Base-by-base conservation (phyloP, 192 early-diverging fungal species). In the Podila epigama region DNA sequence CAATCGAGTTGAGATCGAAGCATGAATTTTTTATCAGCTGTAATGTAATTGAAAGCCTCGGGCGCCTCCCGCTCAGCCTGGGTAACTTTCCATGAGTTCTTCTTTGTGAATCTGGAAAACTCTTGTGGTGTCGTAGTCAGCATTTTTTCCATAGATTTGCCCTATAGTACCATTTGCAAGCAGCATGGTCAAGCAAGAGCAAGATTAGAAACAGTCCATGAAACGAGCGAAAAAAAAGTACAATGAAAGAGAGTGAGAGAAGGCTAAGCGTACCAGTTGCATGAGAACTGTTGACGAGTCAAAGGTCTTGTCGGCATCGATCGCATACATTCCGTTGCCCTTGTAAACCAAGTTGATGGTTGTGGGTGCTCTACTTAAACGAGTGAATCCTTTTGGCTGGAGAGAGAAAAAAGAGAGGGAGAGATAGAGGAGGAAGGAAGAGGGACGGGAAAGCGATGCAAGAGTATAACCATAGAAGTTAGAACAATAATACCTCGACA, bases 1-100 rank as follows among this genome's bases (percentile, higher is more conserved):
- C 94, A 96, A 81, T 98, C 96, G 36, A 98, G 73, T 79, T 98
- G 96, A 25, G 95, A 91, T 40, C 96, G 90, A 53, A 98, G 80
- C 37, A 97, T 63, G 69, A 98, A 90, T 12, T 89, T 84, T 0
- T 22, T 15, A 53, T 85, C 91, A 55, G 87, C 69, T 8, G 75
- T 56, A 42, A 84, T 86, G 69, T 92, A 93, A 42, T 89, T 87
- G 71, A 89, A 94, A 42, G 88, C 84, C 63, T 95, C 92, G 6
- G 85, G 87, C 27, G 81, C 80, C 2, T 79, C 34, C 27, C 68
- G 69, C 48, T 85, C 80, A 22, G 69, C 58, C 29, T 78, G 61
- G 13, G 80, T 58, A 9, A 81, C 54, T 34, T 79, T 37, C 39
- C 63, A 70, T 15, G 78, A 77, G 39, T 90, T 90, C 42, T 70